Evolutionary conservation across 345 rosid species (phyloP), one percentile per base, ranked within the genome.

Genomic region (Populus euphratica): DNA sequence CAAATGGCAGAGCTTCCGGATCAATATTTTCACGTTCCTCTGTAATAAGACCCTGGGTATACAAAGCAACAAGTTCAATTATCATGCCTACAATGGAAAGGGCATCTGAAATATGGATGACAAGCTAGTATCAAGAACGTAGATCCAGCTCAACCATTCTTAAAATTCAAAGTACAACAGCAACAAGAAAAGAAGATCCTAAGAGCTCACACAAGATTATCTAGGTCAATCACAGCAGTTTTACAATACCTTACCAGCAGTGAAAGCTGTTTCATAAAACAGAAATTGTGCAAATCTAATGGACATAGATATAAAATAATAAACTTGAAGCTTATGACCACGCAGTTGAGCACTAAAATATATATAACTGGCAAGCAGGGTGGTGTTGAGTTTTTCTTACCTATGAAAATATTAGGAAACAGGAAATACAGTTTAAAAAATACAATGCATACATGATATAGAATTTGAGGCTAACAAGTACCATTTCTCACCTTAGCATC

Each of bases 1-100:
- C 98, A 89, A 95, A 93, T 76, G 94, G 93, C 84, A 39, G 83
- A 69, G 96, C 97, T 63, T 92, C 93, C 73, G 89, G 90, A 84
- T 92, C 99, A 79, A 90, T 83, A 83, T 86, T 76, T 68, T 87
- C 84, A 41, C 99, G 97, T 13, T 87, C 94, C 73, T 95, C 97
- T 0, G 99, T 93, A 72, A 95, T 91, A 76, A 95, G 91, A 69
- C 99, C 98, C 99, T 95, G 82, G 73, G 77, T 44, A 49, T 23
- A 74, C 71, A 72, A 73, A 81, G 74, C 73, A 86, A 83, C 47
- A 76, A 64, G 73, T 61, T 74, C 50, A 71, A 74, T 76, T 68
- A 75, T 52, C 76, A 76, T 27, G 31, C 70, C 72, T 35, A 25
- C 74, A 61, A 33, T 68, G 38, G 66, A 39, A 44, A 33, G n/a